These are phyloP conservation scores for Thraustochytrium striatum DNA, from an alignment of 352 stramenopile genomes.

Conservation along the genomic window DNA sequence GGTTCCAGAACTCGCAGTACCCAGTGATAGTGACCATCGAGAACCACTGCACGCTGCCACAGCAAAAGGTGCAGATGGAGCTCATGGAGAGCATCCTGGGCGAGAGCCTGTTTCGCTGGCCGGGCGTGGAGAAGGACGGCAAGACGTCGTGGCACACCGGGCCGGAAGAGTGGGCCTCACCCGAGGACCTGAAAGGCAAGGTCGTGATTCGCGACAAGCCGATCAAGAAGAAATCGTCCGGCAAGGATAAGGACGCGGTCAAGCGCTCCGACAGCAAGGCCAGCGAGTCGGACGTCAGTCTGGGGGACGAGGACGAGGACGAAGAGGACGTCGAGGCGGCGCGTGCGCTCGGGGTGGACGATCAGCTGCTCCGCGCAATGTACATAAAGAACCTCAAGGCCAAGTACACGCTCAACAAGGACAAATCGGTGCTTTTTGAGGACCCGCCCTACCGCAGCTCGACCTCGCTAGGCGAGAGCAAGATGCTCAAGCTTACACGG, in stretches of 20 bases:
- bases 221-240: conserved; percentile 34
- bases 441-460: conserved; percentile 20
- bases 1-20: conserved; percentile 55
- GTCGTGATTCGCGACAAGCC: conserved; percentile 54
- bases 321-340: conserved; percentile 45
- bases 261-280: conserved; percentile 46
- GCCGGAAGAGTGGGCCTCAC: conserved; percentile 41
- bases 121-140: conserved; percentile 23
- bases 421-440: conserved; percentile 52
- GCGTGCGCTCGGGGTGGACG: neutral
- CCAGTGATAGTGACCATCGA: conserved; percentile 64
- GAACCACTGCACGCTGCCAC: conserved; percentile 62
- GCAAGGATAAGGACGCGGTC: neutral
- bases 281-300: neutral
- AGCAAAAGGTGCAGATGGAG: conserved; percentile 60
- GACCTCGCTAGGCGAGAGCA: conserved; percentile 43
- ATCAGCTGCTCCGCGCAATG: conserved; percentile 39
- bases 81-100: conserved; percentile 17
- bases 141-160: conserved; percentile 8
- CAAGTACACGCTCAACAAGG: conserved; percentile 49
- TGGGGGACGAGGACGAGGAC: neutral
- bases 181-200: conserved; percentile 51
- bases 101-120: neutral
- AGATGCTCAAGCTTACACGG: conserved; percentile 52
- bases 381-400: conserved; percentile 53